Conservation (phyloP, 2,329 filamentous ascomycete species). For the Aspergillus nomiae region DNA sequence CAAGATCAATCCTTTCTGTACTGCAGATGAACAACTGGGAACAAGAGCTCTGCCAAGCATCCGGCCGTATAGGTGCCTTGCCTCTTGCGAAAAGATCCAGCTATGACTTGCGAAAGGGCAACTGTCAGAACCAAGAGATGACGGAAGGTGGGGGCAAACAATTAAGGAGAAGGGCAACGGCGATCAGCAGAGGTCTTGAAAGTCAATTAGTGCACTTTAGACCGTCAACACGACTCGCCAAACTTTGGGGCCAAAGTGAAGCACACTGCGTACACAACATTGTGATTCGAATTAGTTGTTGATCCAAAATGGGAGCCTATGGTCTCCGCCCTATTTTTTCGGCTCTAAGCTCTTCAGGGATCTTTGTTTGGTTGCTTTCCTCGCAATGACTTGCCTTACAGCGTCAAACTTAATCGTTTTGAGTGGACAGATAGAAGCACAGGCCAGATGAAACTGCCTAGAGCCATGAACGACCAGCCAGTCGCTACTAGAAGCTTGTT, state of each 20-base stretch:
- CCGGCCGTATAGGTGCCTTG: neutral
- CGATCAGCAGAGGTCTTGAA: constrained; percentile 12
- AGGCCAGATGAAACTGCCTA: neutral
- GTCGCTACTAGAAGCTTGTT: neutral
- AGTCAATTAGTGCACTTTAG: constrained; percentile 4
- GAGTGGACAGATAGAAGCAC: constrained; percentile 7
- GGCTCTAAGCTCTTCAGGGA: constrained; percentile 11
- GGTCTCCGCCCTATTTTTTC: constrained; percentile 13
- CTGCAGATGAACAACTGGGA: neutral
- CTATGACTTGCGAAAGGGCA: neutral
- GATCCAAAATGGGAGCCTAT: constrained; percentile 10
- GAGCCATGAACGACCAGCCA: neutral
- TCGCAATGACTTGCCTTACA: constrained; percentile 3
- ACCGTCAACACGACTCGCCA: constrained; percentile 2
- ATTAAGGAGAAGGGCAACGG: constrained; percentile 12
- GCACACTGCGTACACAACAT: constrained; percentile 22
- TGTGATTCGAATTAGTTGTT: constrained; percentile 10
- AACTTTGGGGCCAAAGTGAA: constrained; percentile 11
- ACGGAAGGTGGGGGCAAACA: neutral
- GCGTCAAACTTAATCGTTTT: neutral
- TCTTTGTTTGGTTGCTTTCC: constrained; percentile 11
- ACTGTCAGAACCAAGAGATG: neutral
- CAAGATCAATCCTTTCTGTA: constrained; percentile 1
- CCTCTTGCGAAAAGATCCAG: neutral
- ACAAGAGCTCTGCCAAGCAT: neutral